Conservation (phyloP, 2,329 filamentous ascomycete genomes). For the Onygenales sp. region DNA sequence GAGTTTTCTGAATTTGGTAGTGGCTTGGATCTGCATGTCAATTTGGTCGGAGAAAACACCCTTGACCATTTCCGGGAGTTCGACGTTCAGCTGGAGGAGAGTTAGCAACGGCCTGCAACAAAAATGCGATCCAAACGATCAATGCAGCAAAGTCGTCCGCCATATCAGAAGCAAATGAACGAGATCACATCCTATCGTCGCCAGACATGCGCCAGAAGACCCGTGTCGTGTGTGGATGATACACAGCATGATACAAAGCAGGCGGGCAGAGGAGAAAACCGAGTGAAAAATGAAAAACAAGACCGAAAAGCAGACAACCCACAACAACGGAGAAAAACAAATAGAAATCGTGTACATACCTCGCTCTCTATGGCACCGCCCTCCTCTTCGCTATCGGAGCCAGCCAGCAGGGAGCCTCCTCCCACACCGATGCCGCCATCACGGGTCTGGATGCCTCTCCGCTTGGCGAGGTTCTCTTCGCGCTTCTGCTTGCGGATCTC, state of each 20-base stretch:
- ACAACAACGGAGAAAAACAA: background rate
- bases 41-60: slow-evolving; percentile 99
- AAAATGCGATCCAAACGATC: background rate
- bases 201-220: background rate
- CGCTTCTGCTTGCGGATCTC: slow-evolving; percentile 98
- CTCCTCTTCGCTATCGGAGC: slow-evolving; percentile 98
- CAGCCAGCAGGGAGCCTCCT: slow-evolving; percentile 67
- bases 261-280: background rate
- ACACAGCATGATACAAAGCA: background rate
- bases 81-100: slow-evolving; percentile 70
- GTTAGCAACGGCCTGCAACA: background rate
- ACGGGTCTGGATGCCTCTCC: slow-evolving; percentile 80
- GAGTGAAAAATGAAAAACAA: background rate
- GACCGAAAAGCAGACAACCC: background rate
- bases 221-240: background rate
- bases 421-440: slow-evolving; percentile 51
- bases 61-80: slow-evolving; percentile 94
- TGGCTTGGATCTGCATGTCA: slow-evolving; percentile 92
- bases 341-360: slow-evolving; percentile 47
- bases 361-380: slow-evolving; percentile 89
- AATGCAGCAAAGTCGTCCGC: background rate
- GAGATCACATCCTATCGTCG: background rate
- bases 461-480: slow-evolving; percentile 97
- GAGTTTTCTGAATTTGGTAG: slow-evolving; percentile 96
- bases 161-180: background rate